Evolutionary conservation across 306 rosid species (phyloP), one percentile per base, ranked within the genome.

Genomic region (Fragaria iinumae): DNA sequence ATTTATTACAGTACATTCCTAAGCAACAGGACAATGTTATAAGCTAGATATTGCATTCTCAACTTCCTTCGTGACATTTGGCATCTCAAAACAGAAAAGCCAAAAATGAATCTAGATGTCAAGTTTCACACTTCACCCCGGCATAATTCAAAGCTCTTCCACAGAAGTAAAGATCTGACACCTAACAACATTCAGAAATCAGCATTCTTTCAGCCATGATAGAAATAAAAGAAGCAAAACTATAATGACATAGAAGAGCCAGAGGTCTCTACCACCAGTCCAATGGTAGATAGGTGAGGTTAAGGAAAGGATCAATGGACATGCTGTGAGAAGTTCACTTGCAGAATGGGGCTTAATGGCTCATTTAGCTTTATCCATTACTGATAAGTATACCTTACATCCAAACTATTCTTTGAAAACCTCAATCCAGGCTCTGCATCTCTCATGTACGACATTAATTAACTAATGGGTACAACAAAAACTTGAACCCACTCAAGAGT

Each of bases 381-480:
- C 45, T 17, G 4, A 27, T 25, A 29, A 8, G 29, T 50, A 50
- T 34, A 50, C 39, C 29, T 11, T 50, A 71, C 16, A 41, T 11
- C 45, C 47, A 47, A 34, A 53, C 9, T 50, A 18, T 50, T 34
- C 43, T 20, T 72, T 27, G 3, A 18, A 52, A 20, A 27, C 21
- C 48, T 53, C 76, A 52, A 36, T 10, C 49, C 76, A 72, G 12
- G 53, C 65, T 38, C 36, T 53, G 47, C 47, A 20, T 6, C 47
- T 49, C 75, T 50, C 63, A 20, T 32, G 55, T 50, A 18, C 34
- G 23, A n/a, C 49, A n/a, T 53, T 14, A 53, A 38, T 39, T 52
- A 72, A n/a, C 76, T 52, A 52, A 49, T 17, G 34, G 76, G n/a
- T n/a, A 45, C 49, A 72, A 21, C 45, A 52, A 49, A 18, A 49